These are phyloP conservation scores for Rhytidiadelphus loreus DNA, from an alignment of 225 moss, liverwort and hornwort genomes.

Conservation along the genomic window DNA sequence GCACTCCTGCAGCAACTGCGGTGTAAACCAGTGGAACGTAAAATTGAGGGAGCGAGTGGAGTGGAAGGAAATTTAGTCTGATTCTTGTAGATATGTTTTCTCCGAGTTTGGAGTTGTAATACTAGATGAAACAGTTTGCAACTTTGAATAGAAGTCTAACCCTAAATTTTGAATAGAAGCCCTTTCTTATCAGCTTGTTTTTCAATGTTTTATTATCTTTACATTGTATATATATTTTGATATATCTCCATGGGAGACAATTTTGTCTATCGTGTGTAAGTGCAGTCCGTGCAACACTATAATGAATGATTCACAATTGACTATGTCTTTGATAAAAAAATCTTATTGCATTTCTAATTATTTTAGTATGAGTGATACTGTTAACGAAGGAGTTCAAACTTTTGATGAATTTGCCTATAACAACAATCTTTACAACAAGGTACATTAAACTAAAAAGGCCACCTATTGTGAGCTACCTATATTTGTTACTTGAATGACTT, in stretches of 20 bases:
- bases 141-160: not conserved
- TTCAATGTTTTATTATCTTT: not conserved
- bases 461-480: fast-evolving
- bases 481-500: no score
- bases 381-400: no score
- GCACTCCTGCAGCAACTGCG: constrained; percentile 28
- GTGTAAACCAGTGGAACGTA: not conserved
- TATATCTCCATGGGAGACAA: not conserved
- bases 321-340: not conserved
- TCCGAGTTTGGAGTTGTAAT: not conserved
- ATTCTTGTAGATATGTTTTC: not conserved
- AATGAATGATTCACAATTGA: not conserved
- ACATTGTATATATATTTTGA: no score
- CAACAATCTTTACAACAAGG: not conserved
- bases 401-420: not conserved
- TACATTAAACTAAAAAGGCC: no score
- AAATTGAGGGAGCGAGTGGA: not conserved
- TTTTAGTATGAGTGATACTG: no score
- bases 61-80: not conserved
- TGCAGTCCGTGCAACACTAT: no score
- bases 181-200: no score
- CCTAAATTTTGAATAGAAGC: not conserved
- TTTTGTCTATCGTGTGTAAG: not conserved
- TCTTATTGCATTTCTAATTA: not conserved
- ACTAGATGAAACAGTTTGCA: not conserved